Percentiles rank a stretch among this genome's conserved stretches.
Evolutionary conservation across 345 rosid genomes (phyloP).

Genomic region (Schrenkiella parvula): DNA sequence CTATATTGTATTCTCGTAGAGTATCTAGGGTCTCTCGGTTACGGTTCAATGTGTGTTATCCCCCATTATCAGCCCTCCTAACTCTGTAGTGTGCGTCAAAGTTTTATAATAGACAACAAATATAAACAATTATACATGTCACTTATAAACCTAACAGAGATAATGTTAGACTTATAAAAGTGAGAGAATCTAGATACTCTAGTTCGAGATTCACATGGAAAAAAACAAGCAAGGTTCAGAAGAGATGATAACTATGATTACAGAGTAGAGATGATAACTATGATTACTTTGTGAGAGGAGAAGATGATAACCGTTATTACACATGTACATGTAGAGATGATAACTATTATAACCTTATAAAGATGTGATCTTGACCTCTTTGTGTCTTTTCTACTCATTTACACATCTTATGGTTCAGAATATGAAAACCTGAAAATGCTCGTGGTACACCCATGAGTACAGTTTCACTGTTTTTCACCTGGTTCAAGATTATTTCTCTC

Average conservation of each 20-base stretch:
- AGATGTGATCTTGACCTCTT: neutral
- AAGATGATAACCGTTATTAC: neutral
- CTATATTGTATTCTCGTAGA: neutral
- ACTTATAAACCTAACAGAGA: neutral
- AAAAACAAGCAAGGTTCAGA: neutral
- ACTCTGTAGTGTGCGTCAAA: neutral
- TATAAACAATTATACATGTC: neutral
- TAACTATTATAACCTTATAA: neutral
- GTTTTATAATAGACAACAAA: neutral
- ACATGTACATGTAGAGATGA: neutral
- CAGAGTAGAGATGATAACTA: neutral
- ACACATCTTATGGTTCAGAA: neutral
- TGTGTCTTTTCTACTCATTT: neutral
- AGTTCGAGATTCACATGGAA: neutral
- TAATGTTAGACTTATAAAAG: neutral
- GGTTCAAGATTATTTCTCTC: neutral
- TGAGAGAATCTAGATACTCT: neutral
- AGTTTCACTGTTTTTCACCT: neutral
- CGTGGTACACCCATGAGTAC: neutral
- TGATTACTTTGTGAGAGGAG: neutral
- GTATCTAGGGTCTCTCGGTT: neutral
- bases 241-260: neutral
- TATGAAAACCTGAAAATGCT: neutral
- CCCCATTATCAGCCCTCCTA: neutral
- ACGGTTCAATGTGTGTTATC: neutral